Evolutionary conservation across 2,329 filamentous ascomycete species (phyloP), one percentile per base, ranked within the genome.

Genomic region (Blumeria hordei): DNA sequence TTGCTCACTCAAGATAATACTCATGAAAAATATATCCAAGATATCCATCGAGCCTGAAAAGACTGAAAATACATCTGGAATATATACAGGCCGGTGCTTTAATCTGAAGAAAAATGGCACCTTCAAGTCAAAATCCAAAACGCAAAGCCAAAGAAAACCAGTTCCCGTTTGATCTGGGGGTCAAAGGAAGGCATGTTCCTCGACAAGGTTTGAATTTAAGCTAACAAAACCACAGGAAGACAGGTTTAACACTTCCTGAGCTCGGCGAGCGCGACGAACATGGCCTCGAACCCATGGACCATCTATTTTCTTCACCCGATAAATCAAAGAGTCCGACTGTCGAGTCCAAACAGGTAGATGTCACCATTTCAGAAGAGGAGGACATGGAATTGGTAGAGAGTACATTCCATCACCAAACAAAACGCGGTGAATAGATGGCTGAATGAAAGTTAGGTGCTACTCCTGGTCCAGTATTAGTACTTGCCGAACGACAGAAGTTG

Each of bases 231-330:
- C 54, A 53, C 61, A 95, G 90, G 62, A 93, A 94, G 75, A 98
- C 92, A 0, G 92, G 92, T 47, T 76, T 94, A 32, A 83, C 80
- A 0, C 69, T 96, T 35, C 78, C 80, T 63, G 86, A 94, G 63
- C 79, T 73, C 55, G 86, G 86, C 54, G 72, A 81, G 58, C 83
- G 87, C 69, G 90, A 96, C 69, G 88, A 93, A 66, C 74, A 94
- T 73, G 92, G 90, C 67, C 80, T 98, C 72, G 87, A 95, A 66
- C 83, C 85, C 37, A 76, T 94, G 57, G 85, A 90, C 37, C 78
- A 79, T 60, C 78, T 96, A 60, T 94, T 94, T 68, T 95, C 88
- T 8, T 94, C 88, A 18, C 54, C 54, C 11, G 54, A 55, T 32
- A 55, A 55, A 45, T 28, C 54, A 8, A n/a, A 56, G 21, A 59